Evolutionary conservation across 1,284 basidiomycete genomes (phyloP).

Genomic region (Moesziomyces antarcticus): DNA sequence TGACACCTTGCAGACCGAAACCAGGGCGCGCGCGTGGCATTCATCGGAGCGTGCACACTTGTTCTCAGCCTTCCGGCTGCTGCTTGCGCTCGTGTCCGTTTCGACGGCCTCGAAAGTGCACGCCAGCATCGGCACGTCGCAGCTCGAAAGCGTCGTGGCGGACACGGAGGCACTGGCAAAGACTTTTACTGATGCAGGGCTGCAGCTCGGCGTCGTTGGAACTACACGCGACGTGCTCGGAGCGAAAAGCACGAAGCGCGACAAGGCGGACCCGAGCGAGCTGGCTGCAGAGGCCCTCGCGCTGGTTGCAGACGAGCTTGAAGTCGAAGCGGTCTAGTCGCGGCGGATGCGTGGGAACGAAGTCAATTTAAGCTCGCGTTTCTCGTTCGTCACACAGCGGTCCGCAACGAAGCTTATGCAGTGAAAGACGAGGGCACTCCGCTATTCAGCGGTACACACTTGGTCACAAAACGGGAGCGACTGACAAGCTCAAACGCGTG

Average conservation of each 20-base stretch:
- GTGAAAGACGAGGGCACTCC: too few relatives aligned
- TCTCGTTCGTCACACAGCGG: too few relatives aligned
- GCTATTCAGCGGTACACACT: too few relatives aligned
- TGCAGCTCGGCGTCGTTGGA: slow-evolving; percentile 26
- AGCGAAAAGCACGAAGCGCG: not conserved
- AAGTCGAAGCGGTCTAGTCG: slow-evolving; percentile 5
- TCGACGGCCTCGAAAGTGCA: slow-evolving; percentile 5
- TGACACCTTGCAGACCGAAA: not conserved
- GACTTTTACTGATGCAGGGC: slow-evolving; percentile 6
- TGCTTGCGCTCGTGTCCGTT: slow-evolving; percentile 20
- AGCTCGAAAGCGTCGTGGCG: slow-evolving; percentile 16
- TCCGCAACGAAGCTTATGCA: too few relatives aligned
- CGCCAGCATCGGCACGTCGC: slow-evolving; percentile 26
- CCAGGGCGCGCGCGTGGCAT: slow-evolving; percentile 9
- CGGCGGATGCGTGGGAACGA: not conserved
- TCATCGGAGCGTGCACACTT: slow-evolving; percentile 27
- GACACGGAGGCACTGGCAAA: slow-evolving; percentile 10
- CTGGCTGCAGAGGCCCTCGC: slow-evolving; percentile 23
- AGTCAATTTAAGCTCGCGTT: too few relatives aligned
- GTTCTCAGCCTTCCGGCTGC: slow-evolving; percentile 24
- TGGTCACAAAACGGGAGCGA: too few relatives aligned
- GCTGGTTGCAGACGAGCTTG: slow-evolving; percentile 24
- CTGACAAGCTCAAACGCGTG: too few relatives aligned
- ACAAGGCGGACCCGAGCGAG: slow-evolving; percentile 11
- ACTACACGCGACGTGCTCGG: slow-evolving; percentile 12